These are phyloP conservation scores for Rhizomucor pusillus DNA, from an alignment of 371 early-diverging fungal genomes.

Conservation along the genomic window DNA sequence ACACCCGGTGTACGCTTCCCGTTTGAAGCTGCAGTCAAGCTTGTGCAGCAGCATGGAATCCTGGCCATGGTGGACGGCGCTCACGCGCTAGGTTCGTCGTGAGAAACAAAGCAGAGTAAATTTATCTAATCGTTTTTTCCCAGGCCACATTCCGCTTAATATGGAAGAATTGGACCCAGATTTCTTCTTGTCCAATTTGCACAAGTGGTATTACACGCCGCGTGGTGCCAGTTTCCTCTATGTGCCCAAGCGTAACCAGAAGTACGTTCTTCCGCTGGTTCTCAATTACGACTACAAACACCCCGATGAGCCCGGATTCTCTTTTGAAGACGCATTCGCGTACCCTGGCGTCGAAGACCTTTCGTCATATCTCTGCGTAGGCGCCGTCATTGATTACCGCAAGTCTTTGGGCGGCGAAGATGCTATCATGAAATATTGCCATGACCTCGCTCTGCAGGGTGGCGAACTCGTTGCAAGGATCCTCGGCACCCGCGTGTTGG, in stretches of 20 bases:
- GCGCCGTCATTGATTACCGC: constrained; percentile 47
- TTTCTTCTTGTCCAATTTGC: constrained; percentile 69
- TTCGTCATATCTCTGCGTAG: constrained; percentile 42
- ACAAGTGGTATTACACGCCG: constrained; percentile 74
- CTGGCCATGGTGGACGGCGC: constrained; percentile 70
- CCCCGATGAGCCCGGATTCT: constrained; percentile 6
- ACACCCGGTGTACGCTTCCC: constrained; percentile 58
- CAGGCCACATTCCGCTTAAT: constrained; percentile 63
- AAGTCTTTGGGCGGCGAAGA: constrained; percentile 54
- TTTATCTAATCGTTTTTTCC: background rate
- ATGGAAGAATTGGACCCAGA: constrained; percentile 55
- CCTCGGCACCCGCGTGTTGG: constrained; percentile 60
- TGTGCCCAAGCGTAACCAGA: constrained; percentile 50
- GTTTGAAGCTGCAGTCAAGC: constrained; percentile 43
- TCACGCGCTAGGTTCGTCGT: constrained; percentile 51
- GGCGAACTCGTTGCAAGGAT: constrained; percentile 56
- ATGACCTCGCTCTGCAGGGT: constrained; percentile 55
- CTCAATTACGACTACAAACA: constrained; percentile 46
- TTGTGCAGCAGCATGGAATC: constrained; percentile 50
- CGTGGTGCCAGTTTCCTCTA: constrained; percentile 63
- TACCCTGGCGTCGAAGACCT: constrained; percentile 42
- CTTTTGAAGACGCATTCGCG: constrained; percentile 34
- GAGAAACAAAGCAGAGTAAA: background rate
- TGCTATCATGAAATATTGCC: constrained; percentile 52
- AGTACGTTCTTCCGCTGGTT: constrained; percentile 46